phyloP scores from a whole-genome alignment of 352 stramenopile genomes.

The Peronospora destructor region DNA sequence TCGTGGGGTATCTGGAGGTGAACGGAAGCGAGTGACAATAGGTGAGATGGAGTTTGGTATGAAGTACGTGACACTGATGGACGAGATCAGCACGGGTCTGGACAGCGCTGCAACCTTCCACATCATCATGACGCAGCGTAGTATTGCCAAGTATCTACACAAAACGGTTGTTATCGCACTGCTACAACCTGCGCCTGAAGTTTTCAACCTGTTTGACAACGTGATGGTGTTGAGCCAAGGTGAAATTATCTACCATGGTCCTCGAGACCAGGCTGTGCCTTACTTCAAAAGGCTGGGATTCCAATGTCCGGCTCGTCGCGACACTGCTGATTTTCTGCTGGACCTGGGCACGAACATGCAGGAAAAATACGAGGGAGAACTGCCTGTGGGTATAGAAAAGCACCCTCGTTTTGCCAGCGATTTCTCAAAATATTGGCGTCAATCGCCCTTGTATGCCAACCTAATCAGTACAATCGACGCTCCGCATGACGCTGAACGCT shows the following conservation, averaged over 20 bases:
- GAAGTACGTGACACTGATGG: conserved; percentile 71
- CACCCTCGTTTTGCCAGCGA: conserved; percentile 16
- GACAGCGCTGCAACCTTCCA: conserved; percentile 50
- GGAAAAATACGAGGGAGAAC: conserved; percentile 21
- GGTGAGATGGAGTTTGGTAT: conserved; percentile 79
- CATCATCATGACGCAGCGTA: conserved; percentile 44
- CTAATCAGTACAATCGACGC: background rate
- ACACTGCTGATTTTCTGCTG: conserved; percentile 36
- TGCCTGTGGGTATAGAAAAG: conserved; percentile 1
- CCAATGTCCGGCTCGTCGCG: conserved; percentile 18
- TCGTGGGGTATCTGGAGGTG: conserved; percentile 58
- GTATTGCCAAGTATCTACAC: conserved; percentile 33
- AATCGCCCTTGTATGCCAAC: conserved; percentile 1
- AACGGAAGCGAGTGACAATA: conserved; percentile 60
- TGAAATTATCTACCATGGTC: conserved; percentile 39
- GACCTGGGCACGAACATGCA: conserved; percentile 36
- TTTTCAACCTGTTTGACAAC: conserved; percentile 48
- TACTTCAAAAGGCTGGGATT: conserved; percentile 37
- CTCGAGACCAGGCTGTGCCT: conserved; percentile 19
- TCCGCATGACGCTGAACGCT: conserved; percentile 1
- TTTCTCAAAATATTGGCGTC: background rate
- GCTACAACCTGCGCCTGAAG: conserved; percentile 67
- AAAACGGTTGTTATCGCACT: conserved; percentile 68
- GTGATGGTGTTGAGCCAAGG: conserved; percentile 42
- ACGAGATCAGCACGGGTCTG: conserved; percentile 79